These are phyloP conservation scores for Cnidoscolus chayamansa DNA, from an alignment of 441 rosid genomes.

Conservation along the genomic window DNA sequence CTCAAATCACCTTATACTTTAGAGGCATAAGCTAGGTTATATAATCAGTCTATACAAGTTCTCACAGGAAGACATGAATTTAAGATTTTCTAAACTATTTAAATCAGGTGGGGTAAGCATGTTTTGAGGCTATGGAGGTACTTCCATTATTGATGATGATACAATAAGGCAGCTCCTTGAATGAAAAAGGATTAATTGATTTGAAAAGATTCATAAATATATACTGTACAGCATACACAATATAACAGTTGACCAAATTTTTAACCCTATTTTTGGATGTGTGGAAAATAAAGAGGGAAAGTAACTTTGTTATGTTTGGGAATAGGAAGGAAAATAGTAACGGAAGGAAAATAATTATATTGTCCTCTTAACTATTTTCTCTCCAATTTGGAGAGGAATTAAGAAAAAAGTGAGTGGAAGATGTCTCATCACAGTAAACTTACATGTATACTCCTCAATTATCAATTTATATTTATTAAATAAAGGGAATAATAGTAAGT, in stretches of 20 bases:
- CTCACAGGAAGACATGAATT: background rate
- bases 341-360: no score
- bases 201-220: background rate
- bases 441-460: no score
- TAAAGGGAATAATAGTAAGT: no score
- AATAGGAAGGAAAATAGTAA: no score
- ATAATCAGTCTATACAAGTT: background rate
- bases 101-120: background rate
- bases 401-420: no score
- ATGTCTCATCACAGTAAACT: no score
- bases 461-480: no score
- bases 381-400: no score
- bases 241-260: background rate
- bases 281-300: no score
- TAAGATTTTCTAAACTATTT: background rate
- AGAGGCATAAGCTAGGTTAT: background rate
- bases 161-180: slow-evolving; percentile 4
- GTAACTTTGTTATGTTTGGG: no score
- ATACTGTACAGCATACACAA: background rate
- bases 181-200: background rate
- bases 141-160: background rate
- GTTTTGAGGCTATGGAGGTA: background rate
- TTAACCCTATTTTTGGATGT: no score
- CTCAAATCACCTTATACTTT: slow-evolving; percentile 10
- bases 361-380: no score